These are phyloP conservation scores for Porphyrellus cyaneotinctus DNA, from an alignment of 768 basidiomycete genomes.

Conservation along the genomic window DNA sequence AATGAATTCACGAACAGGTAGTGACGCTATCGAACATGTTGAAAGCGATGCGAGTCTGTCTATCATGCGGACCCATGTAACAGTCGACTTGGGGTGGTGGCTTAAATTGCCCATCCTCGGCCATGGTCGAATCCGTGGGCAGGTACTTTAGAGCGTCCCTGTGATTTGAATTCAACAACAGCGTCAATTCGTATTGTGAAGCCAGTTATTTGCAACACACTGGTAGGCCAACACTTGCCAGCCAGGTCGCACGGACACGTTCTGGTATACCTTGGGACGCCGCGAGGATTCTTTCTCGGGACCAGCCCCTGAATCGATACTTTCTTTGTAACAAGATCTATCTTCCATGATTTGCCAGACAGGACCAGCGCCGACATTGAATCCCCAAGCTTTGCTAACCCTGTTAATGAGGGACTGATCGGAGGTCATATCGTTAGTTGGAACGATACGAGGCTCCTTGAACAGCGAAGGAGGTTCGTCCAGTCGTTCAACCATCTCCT, in stretches of 20 bases:
- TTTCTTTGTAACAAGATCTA: constrained; percentile 73
- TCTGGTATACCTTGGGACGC: constrained; percentile 56
- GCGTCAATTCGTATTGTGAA: constrained; percentile 5
- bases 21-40: constrained; percentile 52
- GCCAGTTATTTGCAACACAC: constrained; percentile 39
- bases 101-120: constrained; percentile 46
- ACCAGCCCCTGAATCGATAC: constrained; percentile 25
- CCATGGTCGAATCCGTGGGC: constrained; percentile 49
- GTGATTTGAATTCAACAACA: neutral
- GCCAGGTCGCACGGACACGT: constrained; percentile 40
- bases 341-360: constrained; percentile 80
- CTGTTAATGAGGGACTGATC: constrained; percentile 46
- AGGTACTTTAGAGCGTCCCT: constrained; percentile 60
- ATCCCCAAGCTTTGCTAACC: constrained; percentile 65
- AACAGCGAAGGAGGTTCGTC: constrained; percentile 49
- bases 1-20: constrained; percentile 54
- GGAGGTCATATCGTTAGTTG: constrained; percentile 57
- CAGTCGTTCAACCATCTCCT: constrained; percentile 58
- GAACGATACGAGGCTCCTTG: constrained; percentile 33
- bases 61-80: constrained; percentile 59
- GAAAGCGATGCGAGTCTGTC: constrained; percentile 48
- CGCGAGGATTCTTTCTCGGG: constrained; percentile 45
- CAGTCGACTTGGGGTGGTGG: constrained; percentile 57
- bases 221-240: constrained; percentile 43
- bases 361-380: constrained; percentile 71